These are phyloP conservation scores for Capillidium rhysosporum DNA, from an alignment of 371 early-diverging fungal species.

Conservation along the genomic window DNA sequence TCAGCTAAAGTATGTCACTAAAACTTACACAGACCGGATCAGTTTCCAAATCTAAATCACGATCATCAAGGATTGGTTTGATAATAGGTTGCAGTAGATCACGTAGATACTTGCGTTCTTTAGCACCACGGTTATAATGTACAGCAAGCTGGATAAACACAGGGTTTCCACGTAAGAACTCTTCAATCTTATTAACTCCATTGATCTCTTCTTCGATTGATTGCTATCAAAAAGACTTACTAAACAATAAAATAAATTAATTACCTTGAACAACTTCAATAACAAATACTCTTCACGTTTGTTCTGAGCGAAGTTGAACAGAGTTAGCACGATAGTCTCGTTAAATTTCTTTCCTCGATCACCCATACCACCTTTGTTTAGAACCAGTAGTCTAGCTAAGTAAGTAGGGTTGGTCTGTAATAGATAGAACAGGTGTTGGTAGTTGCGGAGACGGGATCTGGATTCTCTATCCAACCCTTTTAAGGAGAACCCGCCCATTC, in stretches of 20 bases:
- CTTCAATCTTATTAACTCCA: slow-evolving; percentile 57
- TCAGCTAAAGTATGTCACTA: background rate
- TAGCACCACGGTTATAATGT: slow-evolving; percentile 82
- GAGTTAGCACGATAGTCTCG: slow-evolving; percentile 72
- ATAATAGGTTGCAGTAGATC: slow-evolving; percentile 67
- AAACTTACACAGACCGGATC: slow-evolving; percentile 53
- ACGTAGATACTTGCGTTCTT: slow-evolving; percentile 81
- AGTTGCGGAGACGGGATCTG: slow-evolving; percentile 45
- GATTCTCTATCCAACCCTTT: slow-evolving; percentile 70
- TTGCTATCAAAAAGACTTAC: slow-evolving; percentile 17
- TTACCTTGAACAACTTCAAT: slow-evolving; percentile 81
- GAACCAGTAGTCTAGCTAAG: slow-evolving; percentile 60
- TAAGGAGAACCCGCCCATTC: slow-evolving; percentile 17
- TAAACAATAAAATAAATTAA: slow-evolving; percentile 1
- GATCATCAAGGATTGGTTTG: slow-evolving; percentile 47
- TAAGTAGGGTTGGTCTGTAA: slow-evolving; percentile 93
- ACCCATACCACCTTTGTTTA: slow-evolving; percentile 36
- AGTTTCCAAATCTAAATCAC: slow-evolving; percentile 66
- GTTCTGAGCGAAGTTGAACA: slow-evolving; percentile 93
- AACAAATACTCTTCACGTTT: slow-evolving; percentile 92
- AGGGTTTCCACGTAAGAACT: slow-evolving; percentile 86
- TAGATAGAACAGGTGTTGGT: slow-evolving; percentile 83
- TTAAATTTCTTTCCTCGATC: slow-evolving; percentile 53
- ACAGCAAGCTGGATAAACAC: slow-evolving; percentile 88
- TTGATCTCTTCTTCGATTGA: slow-evolving; percentile 78